Conservation (phyloP, 2,329 filamentous ascomycete species). For the Arthroderma sp. region DNA sequence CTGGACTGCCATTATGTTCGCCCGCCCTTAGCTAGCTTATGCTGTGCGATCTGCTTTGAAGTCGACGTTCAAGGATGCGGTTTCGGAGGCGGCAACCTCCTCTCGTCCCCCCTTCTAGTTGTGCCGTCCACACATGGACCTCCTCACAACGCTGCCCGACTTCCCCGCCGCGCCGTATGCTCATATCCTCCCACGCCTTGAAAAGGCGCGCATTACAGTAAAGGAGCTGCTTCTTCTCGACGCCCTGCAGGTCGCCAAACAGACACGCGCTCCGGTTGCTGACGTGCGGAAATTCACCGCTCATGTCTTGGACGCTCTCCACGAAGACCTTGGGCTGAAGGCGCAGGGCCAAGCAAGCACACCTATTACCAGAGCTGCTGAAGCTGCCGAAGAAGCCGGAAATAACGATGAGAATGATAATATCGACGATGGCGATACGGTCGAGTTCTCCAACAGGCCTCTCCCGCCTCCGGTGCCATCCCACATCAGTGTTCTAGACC, state of each 20-base stretch:
- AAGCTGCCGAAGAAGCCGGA: not conserved
- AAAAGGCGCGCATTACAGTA: conserved; percentile 63
- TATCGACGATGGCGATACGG: not conserved
- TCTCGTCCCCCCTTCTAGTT: not conserved
- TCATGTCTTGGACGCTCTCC: conserved; percentile 54
- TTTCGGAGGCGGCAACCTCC: no score
- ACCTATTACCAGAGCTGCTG: no score
- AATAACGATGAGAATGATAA: not conserved
- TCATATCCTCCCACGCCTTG: conserved; percentile 64
- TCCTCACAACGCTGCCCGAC: conserved; percentile 66
- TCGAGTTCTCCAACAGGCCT: not conserved
- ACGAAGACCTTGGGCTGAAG: conserved; percentile 43
- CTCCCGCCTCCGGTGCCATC: conserved; percentile 21
- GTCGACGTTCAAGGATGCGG: no score
- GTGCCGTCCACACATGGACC: conserved; percentile 41
- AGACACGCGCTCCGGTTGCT: conserved; percentile 65
- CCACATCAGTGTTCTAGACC: conserved; percentile 69
- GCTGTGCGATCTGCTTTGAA: no score
- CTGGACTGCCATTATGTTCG: no score
- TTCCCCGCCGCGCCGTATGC: conserved; percentile 60
- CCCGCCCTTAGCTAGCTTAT: no score
- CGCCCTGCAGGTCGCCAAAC: conserved; percentile 67
- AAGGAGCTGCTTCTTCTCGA: conserved; percentile 79
- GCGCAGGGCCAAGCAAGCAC: not conserved
- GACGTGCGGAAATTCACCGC: conserved; percentile 64